These are phyloP conservation scores for Xylariomycetidae sp. DNA, from an alignment of 2,329 filamentous ascomycete genomes.

Conservation along the genomic window DNA sequence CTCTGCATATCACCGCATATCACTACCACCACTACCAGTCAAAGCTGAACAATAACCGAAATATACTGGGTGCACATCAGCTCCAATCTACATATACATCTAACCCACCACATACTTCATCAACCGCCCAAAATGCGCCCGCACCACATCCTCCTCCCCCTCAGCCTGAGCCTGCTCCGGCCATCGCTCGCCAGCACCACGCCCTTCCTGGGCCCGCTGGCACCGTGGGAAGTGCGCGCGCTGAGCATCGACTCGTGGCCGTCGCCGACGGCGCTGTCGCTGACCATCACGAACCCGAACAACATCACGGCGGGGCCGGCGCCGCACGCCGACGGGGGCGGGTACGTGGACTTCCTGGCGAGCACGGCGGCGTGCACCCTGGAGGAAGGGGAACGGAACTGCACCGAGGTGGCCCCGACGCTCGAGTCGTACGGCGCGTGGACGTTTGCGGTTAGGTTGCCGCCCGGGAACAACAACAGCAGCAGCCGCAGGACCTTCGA, in stretches of 20 bases:
- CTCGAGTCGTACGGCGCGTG: conserved; percentile 5
- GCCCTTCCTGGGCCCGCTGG: conserved; percentile 8
- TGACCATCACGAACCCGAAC: conserved; percentile 12
- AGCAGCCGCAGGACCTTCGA: background rate
- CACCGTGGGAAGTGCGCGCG: conserved; percentile 6
- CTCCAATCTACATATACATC: too few relatives aligned
- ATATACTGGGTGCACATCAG: too few relatives aligned
- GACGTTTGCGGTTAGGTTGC: conserved; percentile 2
- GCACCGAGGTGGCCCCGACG: conserved; percentile 5
- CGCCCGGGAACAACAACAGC: background rate
- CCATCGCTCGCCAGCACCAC: too few relatives aligned
- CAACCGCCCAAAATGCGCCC: too few relatives aligned
- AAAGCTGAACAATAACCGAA: too few relatives aligned
- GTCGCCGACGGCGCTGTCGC: conserved; percentile 1
- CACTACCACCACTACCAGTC: too few relatives aligned
- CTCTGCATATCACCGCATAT: too few relatives aligned
- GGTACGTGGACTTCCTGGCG: conserved; percentile 10
- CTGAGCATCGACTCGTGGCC: conserved; percentile 5
- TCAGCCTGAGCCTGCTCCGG: too few relatives aligned
- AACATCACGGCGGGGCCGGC: conserved; percentile 8
- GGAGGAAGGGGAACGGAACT: background rate
- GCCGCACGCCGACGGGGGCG: conserved; percentile 9
- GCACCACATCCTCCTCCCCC: too few relatives aligned
- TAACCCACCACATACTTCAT: too few relatives aligned
- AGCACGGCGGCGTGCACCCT: conserved; percentile 10